Evolutionary conservation across 83 land plant species (phyloP), one percentile per base, ranked within the genome.

Genomic region (Diphasiastrum complanatum): DNA sequence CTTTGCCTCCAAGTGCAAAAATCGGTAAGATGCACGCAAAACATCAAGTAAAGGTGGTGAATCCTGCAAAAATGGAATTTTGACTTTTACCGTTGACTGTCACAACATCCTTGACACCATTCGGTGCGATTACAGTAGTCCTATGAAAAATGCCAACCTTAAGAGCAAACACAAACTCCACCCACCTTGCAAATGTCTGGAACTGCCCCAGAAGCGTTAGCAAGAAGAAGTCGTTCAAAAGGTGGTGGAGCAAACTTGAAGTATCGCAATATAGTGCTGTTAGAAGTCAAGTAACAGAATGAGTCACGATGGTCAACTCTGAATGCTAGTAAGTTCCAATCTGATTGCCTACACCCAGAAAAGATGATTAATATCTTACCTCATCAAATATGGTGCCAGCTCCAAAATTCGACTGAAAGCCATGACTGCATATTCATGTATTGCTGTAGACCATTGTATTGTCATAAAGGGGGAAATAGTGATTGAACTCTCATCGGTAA

Each of bases 231-330:
- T 20, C 91, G 79, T 56, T 77, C 68, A 63, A 83, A 93, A 24
- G 96, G 96, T 48, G 89, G 73, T 11, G 99, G 91, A 31, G 99
- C 91, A 73, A 78, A 78, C 28, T 65, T 43, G 47, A 83, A 85
- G 68, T 92, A 92, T 45, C 50, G 76, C 43, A 85, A 66, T 4
- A 85, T 65, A 49, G 72, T 63, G 78, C 98, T 92, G 86, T 45
- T 73, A 5, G 5, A 45, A 58, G 33, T 20, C 60, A 65, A 31
- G 4, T 30, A 53, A 51, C 28, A 55, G 28, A 60, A 27, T 26
- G n/a, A 47, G 32, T 4, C 32, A 55, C 34, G 16, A 16, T 14
- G 5, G 11, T 55, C 24, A 50, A 1, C 11, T 0, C 35, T 11
- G 0, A 11, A 55, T 16, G 16, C 27, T 20, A 11, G 16, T 35